Percentiles rank a stretch among this genome's conserved stretches.
These are phyloP conservation scores for Casuarina equisetifolia DNA, from an alignment of 306 rosid species.

Conservation along the genomic window DNA sequence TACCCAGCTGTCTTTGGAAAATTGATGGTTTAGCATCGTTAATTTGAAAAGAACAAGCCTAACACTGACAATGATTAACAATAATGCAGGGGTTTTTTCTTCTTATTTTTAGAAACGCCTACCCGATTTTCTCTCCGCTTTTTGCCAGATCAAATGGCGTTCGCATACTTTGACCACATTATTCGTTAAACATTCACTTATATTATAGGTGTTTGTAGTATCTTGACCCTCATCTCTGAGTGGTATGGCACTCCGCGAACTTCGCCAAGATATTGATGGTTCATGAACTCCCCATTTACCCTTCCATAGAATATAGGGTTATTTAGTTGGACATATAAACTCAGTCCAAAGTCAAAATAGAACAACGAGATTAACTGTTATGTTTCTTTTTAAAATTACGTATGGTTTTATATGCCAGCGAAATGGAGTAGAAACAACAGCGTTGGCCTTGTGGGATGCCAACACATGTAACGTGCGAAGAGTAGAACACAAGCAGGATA, in stretches of 20 bases:
- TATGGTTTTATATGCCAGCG: neutral
- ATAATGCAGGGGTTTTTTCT: slow-evolving; percentile 22
- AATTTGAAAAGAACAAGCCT: slow-evolving; percentile 10
- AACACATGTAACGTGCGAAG: neutral
- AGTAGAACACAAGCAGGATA: neutral
- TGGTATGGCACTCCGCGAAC: slow-evolving; percentile 21
- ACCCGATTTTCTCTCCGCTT: slow-evolving; percentile 45
- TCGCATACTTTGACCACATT: slow-evolving; percentile 22
- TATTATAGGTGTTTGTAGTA: slow-evolving; percentile 17
- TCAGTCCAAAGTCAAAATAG: neutral
- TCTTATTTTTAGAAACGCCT: slow-evolving; percentile 25
- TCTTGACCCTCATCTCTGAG: slow-evolving; percentile 27
- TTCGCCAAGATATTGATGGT: neutral
- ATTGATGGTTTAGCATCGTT: neutral
- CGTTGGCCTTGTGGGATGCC: neutral
- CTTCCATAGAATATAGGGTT: neutral
- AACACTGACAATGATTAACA: slow-evolving; percentile 33
- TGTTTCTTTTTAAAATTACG: neutral
- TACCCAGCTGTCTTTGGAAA: slow-evolving; percentile 11
- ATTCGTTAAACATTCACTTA: neutral
- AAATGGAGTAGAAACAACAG: neutral
- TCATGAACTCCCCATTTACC: neutral
- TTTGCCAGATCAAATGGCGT: slow-evolving; percentile 27
- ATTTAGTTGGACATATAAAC: slow-evolving; percentile 8
- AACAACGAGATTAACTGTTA: neutral